Conservation (phyloP, 75 land plant genomes). For the Larix kaempferi region DNA sequence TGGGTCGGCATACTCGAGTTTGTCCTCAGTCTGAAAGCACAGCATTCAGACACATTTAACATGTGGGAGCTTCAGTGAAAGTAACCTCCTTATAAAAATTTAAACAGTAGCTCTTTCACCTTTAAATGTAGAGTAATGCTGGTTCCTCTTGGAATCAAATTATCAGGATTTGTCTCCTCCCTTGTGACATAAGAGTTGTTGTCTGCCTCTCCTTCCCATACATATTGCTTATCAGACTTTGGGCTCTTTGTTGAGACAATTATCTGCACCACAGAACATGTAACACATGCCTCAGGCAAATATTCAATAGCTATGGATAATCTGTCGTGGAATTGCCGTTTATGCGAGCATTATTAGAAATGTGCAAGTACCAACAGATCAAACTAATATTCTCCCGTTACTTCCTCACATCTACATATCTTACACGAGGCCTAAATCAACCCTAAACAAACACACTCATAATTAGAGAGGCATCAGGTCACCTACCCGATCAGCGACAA, state of each 20-base stretch:
- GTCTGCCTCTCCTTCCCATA: constrained; percentile 95
- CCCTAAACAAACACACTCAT: neutral
- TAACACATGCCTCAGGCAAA: neutral
- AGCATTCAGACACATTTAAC: neutral
- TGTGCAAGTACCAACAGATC: too few species aligned
- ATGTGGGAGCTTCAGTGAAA: neutral
- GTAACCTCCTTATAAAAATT: neutral
- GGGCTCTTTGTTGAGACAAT: constrained; percentile 89
- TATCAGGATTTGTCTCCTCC: constrained; percentile 92
- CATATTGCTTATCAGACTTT: constrained; percentile 92
- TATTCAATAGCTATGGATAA: neutral
- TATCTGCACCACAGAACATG: constrained; percentile 42
- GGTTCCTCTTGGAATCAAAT: constrained; percentile 82
- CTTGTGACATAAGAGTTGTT: constrained; percentile 62
- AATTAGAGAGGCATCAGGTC: neutral
- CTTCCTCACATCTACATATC: neutral
- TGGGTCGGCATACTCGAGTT: constrained; percentile 79
- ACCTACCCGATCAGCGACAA: constrained; percentile 84
- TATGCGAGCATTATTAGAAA: too few species aligned
- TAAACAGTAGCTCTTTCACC: constrained; percentile 31
- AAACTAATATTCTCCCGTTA: too few species aligned
- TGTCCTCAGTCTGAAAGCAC: constrained; percentile 68
- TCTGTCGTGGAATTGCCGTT: neutral
- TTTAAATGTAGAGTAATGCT: constrained; percentile 80
- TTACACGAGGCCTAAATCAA: neutral